Conservation (phyloP, 1,284 basidiomycete genomes). For the Boletus nobilissimus region DNA sequence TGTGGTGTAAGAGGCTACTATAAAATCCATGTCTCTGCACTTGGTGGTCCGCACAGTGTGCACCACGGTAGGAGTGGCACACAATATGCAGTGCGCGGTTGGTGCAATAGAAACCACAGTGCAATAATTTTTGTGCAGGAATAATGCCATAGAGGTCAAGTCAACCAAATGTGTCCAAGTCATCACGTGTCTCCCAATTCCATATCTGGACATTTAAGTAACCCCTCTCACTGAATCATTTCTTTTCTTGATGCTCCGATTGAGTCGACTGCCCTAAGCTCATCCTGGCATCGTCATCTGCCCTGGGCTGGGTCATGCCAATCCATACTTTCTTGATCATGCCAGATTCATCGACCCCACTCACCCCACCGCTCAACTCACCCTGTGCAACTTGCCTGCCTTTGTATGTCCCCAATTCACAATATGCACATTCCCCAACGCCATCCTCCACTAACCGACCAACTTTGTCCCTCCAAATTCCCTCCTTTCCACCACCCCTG, state of each 20-base stretch:
- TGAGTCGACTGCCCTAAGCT: background rate
- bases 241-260: conserved; percentile 1
- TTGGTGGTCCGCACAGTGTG: too few relatives aligned
- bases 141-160: background rate
- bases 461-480: conserved; percentile 40
- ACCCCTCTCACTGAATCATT: background rate
- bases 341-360: conserved; percentile 28
- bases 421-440: conserved; percentile 43
- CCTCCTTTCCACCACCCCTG: too few relatives aligned
- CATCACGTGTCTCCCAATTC: background rate
- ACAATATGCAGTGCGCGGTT: too few relatives aligned
- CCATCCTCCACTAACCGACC: conserved; percentile 32
- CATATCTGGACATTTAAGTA: background rate
- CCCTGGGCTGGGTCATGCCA: conserved; percentile 29
- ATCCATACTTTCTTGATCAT: conserved; percentile 27
- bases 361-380: conserved; percentile 36
- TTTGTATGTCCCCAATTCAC: conserved; percentile 37
- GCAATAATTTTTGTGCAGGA: too few relatives aligned
- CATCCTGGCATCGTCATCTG: conserved; percentile 7
- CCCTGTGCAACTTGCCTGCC: conserved; percentile 29
- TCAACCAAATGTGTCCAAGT: background rate
- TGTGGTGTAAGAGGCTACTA: too few relatives aligned
- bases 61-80: too few relatives aligned
- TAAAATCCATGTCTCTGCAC: too few relatives aligned
- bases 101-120: conserved; percentile 10